These are phyloP conservation scores for Vigna angularis DNA, from an alignment of 306 rosid genomes.

Conservation along the genomic window DNA sequence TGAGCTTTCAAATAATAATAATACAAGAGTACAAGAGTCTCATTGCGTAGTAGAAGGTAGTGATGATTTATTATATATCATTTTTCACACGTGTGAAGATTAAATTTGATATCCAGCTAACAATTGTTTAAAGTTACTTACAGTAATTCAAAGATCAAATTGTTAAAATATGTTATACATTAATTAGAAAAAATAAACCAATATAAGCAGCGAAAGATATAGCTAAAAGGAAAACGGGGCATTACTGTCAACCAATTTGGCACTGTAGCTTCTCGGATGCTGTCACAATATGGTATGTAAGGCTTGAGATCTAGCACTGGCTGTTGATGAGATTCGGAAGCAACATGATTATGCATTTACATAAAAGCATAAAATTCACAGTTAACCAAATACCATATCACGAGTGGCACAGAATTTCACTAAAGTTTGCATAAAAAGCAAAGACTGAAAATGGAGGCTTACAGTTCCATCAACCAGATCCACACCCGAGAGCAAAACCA, in stretches of 20 bases:
- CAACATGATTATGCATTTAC: slow-evolving; percentile 31
- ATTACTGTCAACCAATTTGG: slow-evolving; percentile 87
- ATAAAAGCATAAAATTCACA: slow-evolving; percentile 30
- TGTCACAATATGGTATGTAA: slow-evolving; percentile 85
- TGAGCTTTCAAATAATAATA: slow-evolving; percentile 15
- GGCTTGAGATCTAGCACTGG: slow-evolving; percentile 96
- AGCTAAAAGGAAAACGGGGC: slow-evolving; percentile 33
- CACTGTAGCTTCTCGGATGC: slow-evolving; percentile 71
- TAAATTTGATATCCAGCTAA: slow-evolving; percentile 22
- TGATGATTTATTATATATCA: slow-evolving; percentile 3
- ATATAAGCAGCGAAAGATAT: slow-evolving; percentile 20
- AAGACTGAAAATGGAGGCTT: slow-evolving; percentile 54
- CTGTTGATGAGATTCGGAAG: slow-evolving; percentile 59
- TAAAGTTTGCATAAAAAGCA: slow-evolving; percentile 29
- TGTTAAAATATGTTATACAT: neutral
- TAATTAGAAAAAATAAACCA: neutral
- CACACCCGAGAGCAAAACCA: slow-evolving; percentile 85
- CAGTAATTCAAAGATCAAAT: slow-evolving; percentile 22
- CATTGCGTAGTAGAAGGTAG: slow-evolving; percentile 26
- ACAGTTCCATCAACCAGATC: slow-evolving; percentile 98
- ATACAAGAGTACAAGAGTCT: slow-evolving; percentile 33
- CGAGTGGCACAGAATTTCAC: slow-evolving; percentile 1
- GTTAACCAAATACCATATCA: slow-evolving; percentile 31
- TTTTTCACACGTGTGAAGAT: slow-evolving; percentile 27
- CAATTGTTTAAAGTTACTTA: slow-evolving; percentile 12